Evolutionary conservation across 306 rosid species (phyloP), one percentile per base, ranked within the genome.

Genomic region (Acacia melanoxylon): DNA sequence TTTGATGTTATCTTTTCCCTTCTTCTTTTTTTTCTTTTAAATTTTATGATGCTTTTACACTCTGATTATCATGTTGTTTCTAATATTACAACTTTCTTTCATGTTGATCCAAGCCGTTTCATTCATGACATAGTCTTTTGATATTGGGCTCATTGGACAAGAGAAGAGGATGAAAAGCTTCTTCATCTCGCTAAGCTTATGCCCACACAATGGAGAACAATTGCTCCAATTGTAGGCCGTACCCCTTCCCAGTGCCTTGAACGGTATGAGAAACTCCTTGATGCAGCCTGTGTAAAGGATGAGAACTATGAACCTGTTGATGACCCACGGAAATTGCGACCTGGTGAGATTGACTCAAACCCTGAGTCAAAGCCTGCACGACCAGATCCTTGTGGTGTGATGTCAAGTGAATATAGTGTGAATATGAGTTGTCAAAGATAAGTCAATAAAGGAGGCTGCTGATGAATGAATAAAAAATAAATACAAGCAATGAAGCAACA

Each of bases 161-260:
- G 98, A 78, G 98, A 94, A 85, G 98, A 94, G 83, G 98, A 94
- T 90, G 97, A 94, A 87, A 94, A 92, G 40, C 86, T 92, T 29
- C 97, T 94, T 62, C 97, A 94, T 88, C 97, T 94, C 79, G 98
- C 97, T 12, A 94, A 94, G 91, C 98, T 94, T 70, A 94, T 94
- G 98, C 98, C 98, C 67, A 94, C 97, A 0, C 97, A 94, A 70
- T 94, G 98, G 98, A 91, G 98, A 81, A 92, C 98, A 4, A 94
- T 94, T 86, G 98, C 98, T 48, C 97, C 97, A 4, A 94, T 94
- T 37, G 97, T 94, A 48, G 98, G 98, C 27, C 96, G 97, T 41
- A 94, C 98, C 27, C 97, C 98, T n/a, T 91, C 97, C 5, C 98
- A 94, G 73, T 94, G 98, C 81, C 94, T 91, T 4, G 97, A 94